Evolutionary conservation across 257 asterid genomes (phyloP), one percentile per base, ranked within the genome.

Genomic region (Lycium barbarum): DNA sequence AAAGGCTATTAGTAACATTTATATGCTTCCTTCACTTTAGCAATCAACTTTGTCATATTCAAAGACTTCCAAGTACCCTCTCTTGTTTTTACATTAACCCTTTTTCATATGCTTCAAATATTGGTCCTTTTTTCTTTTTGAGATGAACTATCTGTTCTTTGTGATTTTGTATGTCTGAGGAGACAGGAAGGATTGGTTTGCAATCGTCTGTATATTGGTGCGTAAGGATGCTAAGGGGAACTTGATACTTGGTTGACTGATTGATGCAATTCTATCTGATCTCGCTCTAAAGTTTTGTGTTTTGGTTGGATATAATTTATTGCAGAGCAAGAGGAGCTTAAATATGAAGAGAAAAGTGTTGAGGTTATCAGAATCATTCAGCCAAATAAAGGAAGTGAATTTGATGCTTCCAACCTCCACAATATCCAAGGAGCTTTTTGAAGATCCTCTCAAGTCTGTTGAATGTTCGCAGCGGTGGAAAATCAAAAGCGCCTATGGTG

Each of bases 321-420:
- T 84, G 74, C 79, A 96, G 98, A 96, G 84, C 91, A 96, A 86
- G 97, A 95, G 10, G 97, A 90, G 71, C 84, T n/a, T 90, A 57
- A 91, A 95, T 89, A 92, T 95, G 98, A 93, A 89, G 88, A 92
- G 95, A 84, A 93, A 96, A 76, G 99, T 96, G 86, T 89, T 96
- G 84, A 93, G 97, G 86, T 49, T 96, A 86, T 86, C 98, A 36
- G 87, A 90, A 82, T 92, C 98, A 3, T 94, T 96, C 86, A 88
- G 89, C 55, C 92, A 88, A 84, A 93, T 96, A 59, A 96, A 96
- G 93, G 92, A 95, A 87, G 92, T 84, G 85, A 96, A 95, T 89
- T 88, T 89, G 89, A 91, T 93, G 82, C 92, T 96, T 71, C 97
- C 98, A 5, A 91, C 90, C 70, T 88, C 98, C 10, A 93, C 97